Conservation (phyloP, 495 filamentous ascomycete species). For the Clohesyomyces aquaticus region DNA sequence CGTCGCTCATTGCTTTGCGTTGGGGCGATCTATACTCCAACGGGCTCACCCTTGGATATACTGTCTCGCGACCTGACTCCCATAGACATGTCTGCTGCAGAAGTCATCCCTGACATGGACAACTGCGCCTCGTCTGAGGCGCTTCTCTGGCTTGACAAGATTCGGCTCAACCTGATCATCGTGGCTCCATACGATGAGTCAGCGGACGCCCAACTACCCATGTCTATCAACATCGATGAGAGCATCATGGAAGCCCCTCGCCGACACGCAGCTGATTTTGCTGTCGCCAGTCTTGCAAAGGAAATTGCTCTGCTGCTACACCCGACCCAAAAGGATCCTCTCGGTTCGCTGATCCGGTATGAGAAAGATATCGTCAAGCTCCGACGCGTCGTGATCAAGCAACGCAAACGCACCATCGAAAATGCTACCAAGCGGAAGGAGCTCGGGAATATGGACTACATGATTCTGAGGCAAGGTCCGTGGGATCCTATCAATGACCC, state of each 20-base stretch:
- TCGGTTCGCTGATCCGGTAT: slow-evolving; percentile 42
- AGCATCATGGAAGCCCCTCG: slow-evolving; percentile 39
- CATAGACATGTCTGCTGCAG: slow-evolving; percentile 21
- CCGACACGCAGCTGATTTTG: slow-evolving; percentile 33
- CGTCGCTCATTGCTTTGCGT: no score
- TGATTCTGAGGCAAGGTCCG: slow-evolving; percentile 36
- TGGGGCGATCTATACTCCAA: no score
- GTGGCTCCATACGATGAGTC: slow-evolving; percentile 22
- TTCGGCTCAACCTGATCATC: slow-evolving; percentile 23
- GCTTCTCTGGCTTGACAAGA: slow-evolving; percentile 24
- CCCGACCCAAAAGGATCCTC: slow-evolving; percentile 29
- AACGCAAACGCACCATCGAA: slow-evolving; percentile 33
- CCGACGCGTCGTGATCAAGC: slow-evolving; percentile 21
- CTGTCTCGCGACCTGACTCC: not conserved
- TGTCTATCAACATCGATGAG: slow-evolving; percentile 27
- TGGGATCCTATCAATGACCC: slow-evolving; percentile 40
- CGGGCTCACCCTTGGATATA: no score
- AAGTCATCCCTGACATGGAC: slow-evolving; percentile 2
- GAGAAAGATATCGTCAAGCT: slow-evolving; percentile 42
- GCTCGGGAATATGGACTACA: slow-evolving; percentile 30
- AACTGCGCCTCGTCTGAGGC: slow-evolving; percentile 6
- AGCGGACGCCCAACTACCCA: slow-evolving; percentile 3
- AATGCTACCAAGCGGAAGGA: slow-evolving; percentile 29
- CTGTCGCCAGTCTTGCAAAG: slow-evolving; percentile 31
- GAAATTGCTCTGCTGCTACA: slow-evolving; percentile 36